Evolutionary conservation across 2,329 filamentous ascomycete species (phyloP).

Genomic region (Fusarium pseudograminearum): DNA sequence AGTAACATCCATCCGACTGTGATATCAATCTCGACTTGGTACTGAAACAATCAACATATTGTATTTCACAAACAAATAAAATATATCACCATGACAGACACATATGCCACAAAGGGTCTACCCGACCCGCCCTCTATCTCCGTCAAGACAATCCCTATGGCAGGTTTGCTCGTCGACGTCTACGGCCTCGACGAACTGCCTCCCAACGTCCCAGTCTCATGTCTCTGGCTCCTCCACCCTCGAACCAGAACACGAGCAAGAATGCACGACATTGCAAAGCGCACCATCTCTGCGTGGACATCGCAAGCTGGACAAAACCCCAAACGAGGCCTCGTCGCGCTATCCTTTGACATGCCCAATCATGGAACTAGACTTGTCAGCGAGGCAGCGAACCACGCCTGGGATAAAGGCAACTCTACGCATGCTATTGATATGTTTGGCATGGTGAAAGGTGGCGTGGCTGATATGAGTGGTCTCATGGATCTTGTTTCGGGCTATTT

Average conservation of each 20-base stretch:
- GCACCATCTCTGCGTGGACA: conserved; percentile 77
- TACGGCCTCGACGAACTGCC: conserved; percentile 84
- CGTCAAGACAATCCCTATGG: conserved; percentile 74
- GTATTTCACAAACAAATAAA: not conserved
- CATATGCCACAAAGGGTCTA: conserved; percentile 53
- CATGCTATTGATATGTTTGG: conserved; percentile 96
- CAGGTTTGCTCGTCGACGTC: conserved; percentile 81
- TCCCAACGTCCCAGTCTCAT: conserved; percentile 69
- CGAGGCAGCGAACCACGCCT: conserved; percentile 77
- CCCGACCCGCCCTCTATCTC: conserved; percentile 67
- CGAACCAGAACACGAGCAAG: conserved; percentile 75
- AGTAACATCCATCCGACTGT: not conserved
- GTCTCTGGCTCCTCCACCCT: conserved; percentile 93
- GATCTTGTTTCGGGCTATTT: conserved; percentile 83
- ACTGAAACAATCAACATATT: not conserved
- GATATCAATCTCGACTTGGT: not conserved
- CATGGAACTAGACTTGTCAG: conserved; percentile 82
- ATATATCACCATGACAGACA: conserved; percentile 39
- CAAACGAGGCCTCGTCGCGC: conserved; percentile 76
- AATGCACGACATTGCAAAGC: conserved; percentile 81
- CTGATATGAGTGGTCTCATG: conserved; percentile 81
- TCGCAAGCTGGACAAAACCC: conserved; percentile 48
- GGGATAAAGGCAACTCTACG: conserved; percentile 80
- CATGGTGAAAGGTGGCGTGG: conserved; percentile 76
- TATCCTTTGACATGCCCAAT: conserved; percentile 92